Percentiles rank a stretch among this genome's conserved stretches.
Conservation (phyloP, 257 asterid species). For the Fraxinus americana region DNA sequence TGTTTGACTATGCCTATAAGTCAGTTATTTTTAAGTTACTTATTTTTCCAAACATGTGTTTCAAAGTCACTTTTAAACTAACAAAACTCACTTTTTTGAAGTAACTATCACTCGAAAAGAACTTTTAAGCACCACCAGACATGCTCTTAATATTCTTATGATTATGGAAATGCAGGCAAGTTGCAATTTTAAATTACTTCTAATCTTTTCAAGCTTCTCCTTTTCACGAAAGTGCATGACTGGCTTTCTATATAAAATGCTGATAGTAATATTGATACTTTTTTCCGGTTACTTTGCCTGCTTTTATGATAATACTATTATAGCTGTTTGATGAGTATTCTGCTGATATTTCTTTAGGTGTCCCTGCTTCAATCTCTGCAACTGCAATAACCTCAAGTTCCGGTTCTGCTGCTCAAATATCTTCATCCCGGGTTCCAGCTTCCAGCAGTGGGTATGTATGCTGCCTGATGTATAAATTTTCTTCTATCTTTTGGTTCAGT, state of each 20-base stretch:
- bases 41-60: neutral
- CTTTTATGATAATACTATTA: neutral
- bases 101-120: neutral
- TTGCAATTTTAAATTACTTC: neutral
- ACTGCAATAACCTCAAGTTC: conserved; percentile 47
- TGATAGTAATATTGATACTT: neutral
- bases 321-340: conserved; percentile 27
- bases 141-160: neutral
- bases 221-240: neutral
- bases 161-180: neutral
- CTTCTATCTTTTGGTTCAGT: conserved; percentile 8
- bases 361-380: conserved; percentile 46
- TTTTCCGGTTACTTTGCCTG: neutral
- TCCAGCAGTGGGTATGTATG: conserved; percentile 74
- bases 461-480: conserved; percentile 16
- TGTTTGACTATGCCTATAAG: neutral
- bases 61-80: neutral
- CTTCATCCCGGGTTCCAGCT: conserved; percentile 57
- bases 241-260: neutral
- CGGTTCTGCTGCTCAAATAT: conserved; percentile 63
- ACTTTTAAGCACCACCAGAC: neutral
- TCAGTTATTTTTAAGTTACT: neutral
- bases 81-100: too few species aligned
- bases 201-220: neutral
- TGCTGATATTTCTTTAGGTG: conserved; percentile 33